These are phyloP conservation scores for Allium fistulosum DNA, from an alignment of 106 monocot species.

Conservation along the genomic window DNA sequence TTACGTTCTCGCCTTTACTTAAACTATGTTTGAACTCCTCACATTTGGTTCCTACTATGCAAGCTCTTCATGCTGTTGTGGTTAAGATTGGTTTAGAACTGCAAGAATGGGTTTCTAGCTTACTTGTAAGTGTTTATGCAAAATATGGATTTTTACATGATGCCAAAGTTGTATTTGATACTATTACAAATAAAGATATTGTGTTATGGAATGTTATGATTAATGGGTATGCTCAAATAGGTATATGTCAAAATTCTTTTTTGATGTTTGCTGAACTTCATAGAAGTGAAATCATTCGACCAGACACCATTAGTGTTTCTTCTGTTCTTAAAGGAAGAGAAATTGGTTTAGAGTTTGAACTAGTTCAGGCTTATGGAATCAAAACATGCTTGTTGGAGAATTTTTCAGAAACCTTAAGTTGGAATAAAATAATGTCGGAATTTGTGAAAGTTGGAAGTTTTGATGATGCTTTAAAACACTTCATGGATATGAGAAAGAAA, in stretches of 20 bases:
- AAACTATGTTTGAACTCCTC: conserved; percentile 44
- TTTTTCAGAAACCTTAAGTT: conserved; percentile 21
- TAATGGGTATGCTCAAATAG: conserved; percentile 43
- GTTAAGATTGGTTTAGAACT: conserved; percentile 24
- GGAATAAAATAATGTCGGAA: conserved; percentile 44
- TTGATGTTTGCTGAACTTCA: conserved; percentile 39
- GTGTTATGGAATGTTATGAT: conserved; percentile 75
- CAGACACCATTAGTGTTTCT: conserved; percentile 29
- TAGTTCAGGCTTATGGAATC: conserved; percentile 35
- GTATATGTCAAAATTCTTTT: conserved; percentile 31
- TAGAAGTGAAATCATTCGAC: conserved; percentile 13
- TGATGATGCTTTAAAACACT: conserved; percentile 19
- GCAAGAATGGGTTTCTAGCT: conserved; percentile 42
- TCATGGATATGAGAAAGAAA: conserved; percentile 46
- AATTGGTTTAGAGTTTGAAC: conserved; percentile 13
- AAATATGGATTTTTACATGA: conserved; percentile 32
- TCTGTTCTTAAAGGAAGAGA: conserved; percentile 14
- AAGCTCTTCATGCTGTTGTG: conserved; percentile 23
- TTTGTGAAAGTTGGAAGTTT: conserved; percentile 22
- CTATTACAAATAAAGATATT: conserved; percentile 35
- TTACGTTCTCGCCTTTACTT: conserved; percentile 55
- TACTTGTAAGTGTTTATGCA: conserved; percentile 38
- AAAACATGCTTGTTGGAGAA: conserved; percentile 34
- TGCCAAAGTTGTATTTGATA: conserved; percentile 42
- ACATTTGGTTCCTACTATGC: conserved; percentile 10